Evolutionary conservation across 768 basidiomycete genomes (phyloP), one percentile per base, ranked within the genome.

Genomic region (Austroboletus festivus): DNA sequence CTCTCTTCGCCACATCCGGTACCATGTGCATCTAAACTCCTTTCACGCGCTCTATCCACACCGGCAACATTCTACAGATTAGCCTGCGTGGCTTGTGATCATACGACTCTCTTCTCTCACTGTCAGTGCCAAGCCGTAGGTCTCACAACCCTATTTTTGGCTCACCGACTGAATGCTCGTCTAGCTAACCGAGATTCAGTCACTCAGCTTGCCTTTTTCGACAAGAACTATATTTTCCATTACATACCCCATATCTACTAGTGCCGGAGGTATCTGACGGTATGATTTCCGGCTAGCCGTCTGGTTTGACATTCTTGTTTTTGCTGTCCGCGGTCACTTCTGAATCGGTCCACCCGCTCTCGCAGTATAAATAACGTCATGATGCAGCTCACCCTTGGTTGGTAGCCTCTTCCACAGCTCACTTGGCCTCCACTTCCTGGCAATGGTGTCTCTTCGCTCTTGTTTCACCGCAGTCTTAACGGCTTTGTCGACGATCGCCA

Each of bases 401-500:
- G 15, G 18, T 15, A 41, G 41, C 38, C 26, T 38, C 42, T 33
- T 40, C 45, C 34, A 1, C 47, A 47, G 21, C 52, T 42, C 44
- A 10, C 30, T 26, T 23, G 38, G 30, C 22, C 28, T 53, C 15
- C 8, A 21, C 9, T 31, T 22, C 19, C 23, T 22, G 4, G 19
- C 45, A 6, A 61, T 66, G 61, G 41, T 64, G 18, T 56, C 49
- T 39, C 21, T 63, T 13, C 42, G 24, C 45, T 46, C 47, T 33
- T 8, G 22, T 31, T 3, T 59, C 13, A 31, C 26, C 16, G 46
- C 42, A 4, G 44, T 22, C 18, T 24, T 51, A 1, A 26, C 48
- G 4, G 20, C 44, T 24, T 48, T 64, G 4, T 51, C 51, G 23
- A 22, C 48, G 20, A 23, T 66, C 10, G 53, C 48, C 49, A 49